These are phyloP conservation scores for Starmerella sp. DNA, from an alignment of 805 yeast genomes.

Conservation along the genomic window DNA sequence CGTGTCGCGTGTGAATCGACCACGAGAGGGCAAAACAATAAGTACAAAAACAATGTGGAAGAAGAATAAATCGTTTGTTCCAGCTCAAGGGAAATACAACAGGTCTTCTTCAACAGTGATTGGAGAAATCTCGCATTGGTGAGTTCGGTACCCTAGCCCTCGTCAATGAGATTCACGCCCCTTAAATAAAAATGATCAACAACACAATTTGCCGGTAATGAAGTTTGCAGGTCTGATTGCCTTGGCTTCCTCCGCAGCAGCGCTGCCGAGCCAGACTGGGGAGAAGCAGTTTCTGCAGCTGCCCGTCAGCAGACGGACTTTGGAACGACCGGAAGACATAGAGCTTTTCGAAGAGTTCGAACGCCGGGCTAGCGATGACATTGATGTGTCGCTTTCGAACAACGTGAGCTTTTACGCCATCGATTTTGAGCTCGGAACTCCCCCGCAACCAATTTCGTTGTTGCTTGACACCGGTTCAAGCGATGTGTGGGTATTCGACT, in stretches of 20 bases:
- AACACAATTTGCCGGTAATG: not conserved
- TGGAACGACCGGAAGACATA: not conserved
- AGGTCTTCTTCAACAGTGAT: too few relatives aligned
- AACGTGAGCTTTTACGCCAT: conserved; percentile 1
- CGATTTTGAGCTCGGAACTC: conserved; percentile 40
- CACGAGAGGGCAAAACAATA: too few relatives aligned
- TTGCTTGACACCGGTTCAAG: conserved; percentile 67
- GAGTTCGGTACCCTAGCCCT: too few relatives aligned
- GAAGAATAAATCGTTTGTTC: too few relatives aligned
- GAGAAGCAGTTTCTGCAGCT: not conserved
- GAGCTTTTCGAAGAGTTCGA: not conserved
- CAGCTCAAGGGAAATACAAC: too few relatives aligned
- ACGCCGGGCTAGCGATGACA: not conserved
- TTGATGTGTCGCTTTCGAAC: not conserved
- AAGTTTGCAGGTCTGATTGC: not conserved
- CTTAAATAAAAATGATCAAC: not conserved
- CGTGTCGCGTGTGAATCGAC: too few relatives aligned
- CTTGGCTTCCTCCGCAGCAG: not conserved
- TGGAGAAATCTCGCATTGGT: too few relatives aligned
- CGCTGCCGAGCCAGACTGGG: not conserved
- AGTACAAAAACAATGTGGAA: too few relatives aligned
- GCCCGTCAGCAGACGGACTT: not conserved
- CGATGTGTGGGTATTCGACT: conserved; percentile 53
- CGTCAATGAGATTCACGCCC: not conserved
- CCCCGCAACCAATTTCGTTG: conserved; percentile 42